phyloP scores from a whole-genome alignment of 2,329 filamentous ascomycete species.

The Claviceps purpurea region DNA sequence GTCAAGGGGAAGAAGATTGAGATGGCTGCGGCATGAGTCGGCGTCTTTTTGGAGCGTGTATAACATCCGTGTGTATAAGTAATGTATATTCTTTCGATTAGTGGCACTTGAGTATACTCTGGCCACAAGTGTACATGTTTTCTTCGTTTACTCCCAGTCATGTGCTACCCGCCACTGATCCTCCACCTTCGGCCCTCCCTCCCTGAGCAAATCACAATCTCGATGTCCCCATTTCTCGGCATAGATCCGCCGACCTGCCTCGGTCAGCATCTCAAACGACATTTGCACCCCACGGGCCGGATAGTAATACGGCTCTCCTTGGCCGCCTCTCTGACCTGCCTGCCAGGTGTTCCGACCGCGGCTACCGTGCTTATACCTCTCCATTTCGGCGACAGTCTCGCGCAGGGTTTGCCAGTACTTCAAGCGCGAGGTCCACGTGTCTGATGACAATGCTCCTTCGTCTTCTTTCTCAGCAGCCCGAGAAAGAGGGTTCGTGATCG shows the following conservation, averaged over 20 bases:
- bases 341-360: constrained; percentile 39
- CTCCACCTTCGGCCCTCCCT: constrained; percentile 21
- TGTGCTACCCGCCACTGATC: constrained; percentile 27
- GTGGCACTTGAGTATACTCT: too few species aligned
- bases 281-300: constrained; percentile 29
- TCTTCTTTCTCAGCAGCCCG: neutral
- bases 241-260: constrained; percentile 28
- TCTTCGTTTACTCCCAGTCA: neutral
- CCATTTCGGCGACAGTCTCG: constrained; percentile 22
- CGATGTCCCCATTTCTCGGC: constrained; percentile 32
- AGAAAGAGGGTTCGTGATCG: neutral
- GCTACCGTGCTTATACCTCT: constrained; percentile 27
- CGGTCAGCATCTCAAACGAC: constrained; percentile 30
- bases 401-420: constrained; percentile 9
- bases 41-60: too few species aligned
- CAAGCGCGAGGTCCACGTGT: neutral
- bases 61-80: too few species aligned
- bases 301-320: constrained; percentile 40
- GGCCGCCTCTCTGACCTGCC: constrained; percentile 33
- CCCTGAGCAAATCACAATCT: constrained; percentile 27
- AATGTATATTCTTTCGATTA: too few species aligned
- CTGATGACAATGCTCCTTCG: neutral
- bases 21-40: constrained; percentile 1
- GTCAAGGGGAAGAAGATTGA: constrained; percentile 7
- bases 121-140: too few species aligned